phyloP scores from a whole-genome alignment of 176 grass and related monocot genomes.

The Oryza punctata region DNA sequence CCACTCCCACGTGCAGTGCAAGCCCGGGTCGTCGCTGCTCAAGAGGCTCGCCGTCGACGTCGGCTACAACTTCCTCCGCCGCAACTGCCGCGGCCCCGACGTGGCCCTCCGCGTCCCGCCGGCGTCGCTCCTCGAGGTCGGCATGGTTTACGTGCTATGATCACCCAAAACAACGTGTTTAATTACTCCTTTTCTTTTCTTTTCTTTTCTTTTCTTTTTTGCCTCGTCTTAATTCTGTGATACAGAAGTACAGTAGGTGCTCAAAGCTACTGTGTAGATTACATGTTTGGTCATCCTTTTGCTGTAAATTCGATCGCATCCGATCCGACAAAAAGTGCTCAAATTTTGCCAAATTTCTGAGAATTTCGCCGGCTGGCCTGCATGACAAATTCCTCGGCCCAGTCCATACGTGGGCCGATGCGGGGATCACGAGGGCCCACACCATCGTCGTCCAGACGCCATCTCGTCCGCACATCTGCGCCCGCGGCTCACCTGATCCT shows the following conservation, averaged over 20 bases:
- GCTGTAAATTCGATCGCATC: not conserved
- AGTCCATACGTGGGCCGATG: not conserved
- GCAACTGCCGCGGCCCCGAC: slow-evolving; percentile 87
- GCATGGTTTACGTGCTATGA: slow-evolving; percentile 96
- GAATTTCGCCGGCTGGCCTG: not conserved
- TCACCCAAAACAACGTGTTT: not conserved
- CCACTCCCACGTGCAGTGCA: slow-evolving; percentile 84
- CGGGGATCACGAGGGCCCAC: not conserved
- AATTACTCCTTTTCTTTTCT: not conserved
- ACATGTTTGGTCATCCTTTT: not conserved
- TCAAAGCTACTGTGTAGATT: not conserved
- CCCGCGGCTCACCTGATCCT: slow-evolving; percentile 12
- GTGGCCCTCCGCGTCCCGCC: slow-evolving; percentile 83
- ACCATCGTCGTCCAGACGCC: not conserved
- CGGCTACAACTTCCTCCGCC: slow-evolving; percentile 88
- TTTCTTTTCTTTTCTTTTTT: no score
- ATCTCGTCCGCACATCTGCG: slow-evolving; percentile 12
- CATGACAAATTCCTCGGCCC: not conserved
- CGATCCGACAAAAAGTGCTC: not conserved
- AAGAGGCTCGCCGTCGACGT: slow-evolving; percentile 73
- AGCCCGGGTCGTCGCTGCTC: slow-evolving; percentile 76
- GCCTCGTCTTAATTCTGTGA: not conserved
- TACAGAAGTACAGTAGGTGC: not conserved
- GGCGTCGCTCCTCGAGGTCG: slow-evolving; percentile 93
- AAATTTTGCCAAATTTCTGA: not conserved